Evolutionary conservation across 352 stramenopile species (phyloP).

Genomic region (Phytophthora fragariaefolia): DNA sequence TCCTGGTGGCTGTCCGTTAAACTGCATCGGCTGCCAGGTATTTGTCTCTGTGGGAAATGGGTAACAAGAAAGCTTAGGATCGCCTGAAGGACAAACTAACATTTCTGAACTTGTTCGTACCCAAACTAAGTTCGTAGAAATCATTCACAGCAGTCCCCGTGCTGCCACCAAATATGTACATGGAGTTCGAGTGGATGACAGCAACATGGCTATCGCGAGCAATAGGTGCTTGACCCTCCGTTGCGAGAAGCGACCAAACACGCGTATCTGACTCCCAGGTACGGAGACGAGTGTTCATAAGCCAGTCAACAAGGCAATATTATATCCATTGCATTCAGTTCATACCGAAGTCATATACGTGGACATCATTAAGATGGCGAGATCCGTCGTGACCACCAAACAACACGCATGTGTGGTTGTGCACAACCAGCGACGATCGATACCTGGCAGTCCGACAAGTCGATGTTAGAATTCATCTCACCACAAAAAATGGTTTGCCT

Average conservation of each 20-base stretch:
- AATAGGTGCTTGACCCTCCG: conserved; percentile 91
- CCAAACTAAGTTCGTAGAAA: conserved; percentile 95
- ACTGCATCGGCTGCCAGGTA: conserved; percentile 77
- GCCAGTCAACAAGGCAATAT: conserved; percentile 4
- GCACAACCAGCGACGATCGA: conserved; percentile 91
- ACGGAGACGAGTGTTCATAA: neutral
- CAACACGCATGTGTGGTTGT: conserved; percentile 94
- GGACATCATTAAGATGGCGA: conserved; percentile 96
- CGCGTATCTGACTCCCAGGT: conserved; percentile 50
- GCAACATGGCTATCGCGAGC: conserved; percentile 97
- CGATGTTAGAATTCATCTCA: neutral
- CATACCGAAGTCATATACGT: conserved; percentile 96
- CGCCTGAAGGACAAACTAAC: neutral
- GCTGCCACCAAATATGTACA: conserved; percentile 96
- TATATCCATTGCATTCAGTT: neutral
- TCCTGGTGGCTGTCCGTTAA: conserved; percentile 82
- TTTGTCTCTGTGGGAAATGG: conserved; percentile 49
- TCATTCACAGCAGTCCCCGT: conserved; percentile 98
- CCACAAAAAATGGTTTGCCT: neutral
- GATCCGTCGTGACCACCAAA: conserved; percentile 98
- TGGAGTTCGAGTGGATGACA: conserved; percentile 93
- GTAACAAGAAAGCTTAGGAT: neutral
- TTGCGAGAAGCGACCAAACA: conserved; percentile 91
- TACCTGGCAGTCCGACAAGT: conserved; percentile 51
- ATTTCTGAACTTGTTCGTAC: conserved; percentile 31